Base-by-base conservation (phyloP, 2,329 filamentous ascomycete genomes). In the Rugonectria rugulosa region DNA sequence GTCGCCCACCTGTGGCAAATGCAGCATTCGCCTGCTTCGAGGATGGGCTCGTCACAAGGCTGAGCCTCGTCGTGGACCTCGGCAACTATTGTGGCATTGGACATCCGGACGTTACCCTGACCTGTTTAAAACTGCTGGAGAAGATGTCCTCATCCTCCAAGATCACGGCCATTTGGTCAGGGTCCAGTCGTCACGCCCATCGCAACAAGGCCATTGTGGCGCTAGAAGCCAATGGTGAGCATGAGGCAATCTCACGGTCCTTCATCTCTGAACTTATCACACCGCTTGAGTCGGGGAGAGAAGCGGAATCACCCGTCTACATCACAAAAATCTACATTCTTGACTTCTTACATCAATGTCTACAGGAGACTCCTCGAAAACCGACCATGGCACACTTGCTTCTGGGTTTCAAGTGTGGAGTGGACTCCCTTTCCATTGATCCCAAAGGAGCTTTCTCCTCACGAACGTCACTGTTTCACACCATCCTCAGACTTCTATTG, bases 381-480 rank as follows among this genome's bases (percentile, higher is more conserved):
- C 93, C 95, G 5, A 96, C 89, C 2, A 88, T 99, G 63, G 95
- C 94, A 1, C 96, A 99, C 72, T 81, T 96, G 40, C 79, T 99
- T 2, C 85, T 99, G 5, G 95, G 95, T 0, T 97, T 99, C 72
- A 84, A 84, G 52, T 96, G 92, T 66, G 85, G 87, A 37, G 84
- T 88, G 29, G 88, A 87, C 59, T 82, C 83, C 9, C 78, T 98
- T 3, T 86, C 86, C 20, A 77, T 95, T 26, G 82, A 89, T 45
- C 76, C 86, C 1, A 83, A 87, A 23, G 84, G 92, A 42, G 75
- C 89, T 3, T 96, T 97, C 72, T 84, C 87, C 11, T 79, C 84
- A 14, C 84, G 86, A 12, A 83, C 82, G 17, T 94, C 95, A 1
- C 78, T 99, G 12, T 92, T 99, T 69, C 94, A 99, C 75, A 84